phyloP scores from a whole-genome alignment of 2,329 filamentous ascomycete genomes.

The Aspergillaceae sp. region DNA sequence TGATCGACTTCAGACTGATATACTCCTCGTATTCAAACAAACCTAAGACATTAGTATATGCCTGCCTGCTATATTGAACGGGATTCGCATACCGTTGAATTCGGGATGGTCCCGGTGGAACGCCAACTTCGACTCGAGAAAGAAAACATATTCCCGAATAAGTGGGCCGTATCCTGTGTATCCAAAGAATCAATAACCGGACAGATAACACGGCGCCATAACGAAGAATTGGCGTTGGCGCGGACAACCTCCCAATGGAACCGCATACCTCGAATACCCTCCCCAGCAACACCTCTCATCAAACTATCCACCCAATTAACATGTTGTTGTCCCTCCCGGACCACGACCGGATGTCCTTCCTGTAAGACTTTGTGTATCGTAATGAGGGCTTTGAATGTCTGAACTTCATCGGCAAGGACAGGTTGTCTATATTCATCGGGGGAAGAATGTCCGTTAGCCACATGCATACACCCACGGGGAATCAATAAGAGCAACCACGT shows the following conservation, averaged over 20 bases:
- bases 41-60: slow-evolving; percentile 31
- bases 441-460: slow-evolving; percentile 1
- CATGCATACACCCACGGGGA: too few species aligned
- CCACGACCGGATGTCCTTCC: slow-evolving; percentile 80
- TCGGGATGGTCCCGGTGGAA: slow-evolving; percentile 96
- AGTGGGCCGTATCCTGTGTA: slow-evolving; percentile 65
- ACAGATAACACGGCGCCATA: slow-evolving; percentile 14
- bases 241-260: background rate
- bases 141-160: slow-evolving; percentile 95
- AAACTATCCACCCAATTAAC: slow-evolving; percentile 87
- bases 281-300: slow-evolving; percentile 70
- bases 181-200: too few species aligned
- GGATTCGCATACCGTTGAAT: slow-evolving; percentile 65
- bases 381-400: slow-evolving; percentile 97
- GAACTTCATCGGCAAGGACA: slow-evolving; percentile 95
- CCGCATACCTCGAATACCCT: slow-evolving; percentile 66
- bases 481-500: slow-evolving; percentile 27
- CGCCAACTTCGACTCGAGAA: slow-evolving; percentile 84
- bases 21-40: slow-evolving; percentile 99
- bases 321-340: slow-evolving; percentile 84
- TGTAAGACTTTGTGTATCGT: slow-evolving; percentile 96
- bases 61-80: background rate
- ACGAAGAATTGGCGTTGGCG: background rate
- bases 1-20: slow-evolving; percentile 93
- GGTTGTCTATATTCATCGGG: slow-evolving; percentile 58